A percentile compares a stretch with the other conserved stretches of the same genome.
Evolutionary conservation across 78 protist genomes (phyloP).

Genomic region (Diacronema lutheri): DNA sequence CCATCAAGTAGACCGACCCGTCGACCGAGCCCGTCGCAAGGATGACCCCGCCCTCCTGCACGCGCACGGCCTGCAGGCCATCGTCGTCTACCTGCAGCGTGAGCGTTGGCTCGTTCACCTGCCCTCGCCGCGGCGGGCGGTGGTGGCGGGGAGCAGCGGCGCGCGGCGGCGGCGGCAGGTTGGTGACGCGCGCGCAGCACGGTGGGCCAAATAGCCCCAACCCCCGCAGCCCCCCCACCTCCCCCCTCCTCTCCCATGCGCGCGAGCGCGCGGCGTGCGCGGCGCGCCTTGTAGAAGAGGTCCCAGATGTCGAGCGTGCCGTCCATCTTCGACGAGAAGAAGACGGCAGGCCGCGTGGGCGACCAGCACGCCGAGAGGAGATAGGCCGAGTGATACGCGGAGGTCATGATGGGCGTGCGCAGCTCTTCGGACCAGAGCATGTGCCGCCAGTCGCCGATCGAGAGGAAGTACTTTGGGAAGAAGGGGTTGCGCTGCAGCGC

Average conservation of each 20-base stretch:
- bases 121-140: no score
- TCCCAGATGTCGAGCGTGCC: conserved; percentile 83
- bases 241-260: no score
- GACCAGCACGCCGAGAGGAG: conserved; percentile 75
- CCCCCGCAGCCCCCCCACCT: no score
- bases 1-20: conserved; percentile 57
- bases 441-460: conserved; percentile 82
- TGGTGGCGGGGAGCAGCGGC: no score
- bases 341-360: conserved; percentile 71
- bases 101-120: conserved; percentile 58
- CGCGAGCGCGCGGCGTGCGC: no score
- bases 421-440: conserved; percentile 73
- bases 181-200: no score
- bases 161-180: no score
- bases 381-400: conserved; percentile 55
- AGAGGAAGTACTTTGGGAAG: conserved; percentile 66
- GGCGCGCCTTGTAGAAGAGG: conserved; percentile 57
- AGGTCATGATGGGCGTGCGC: conserved; percentile 57
- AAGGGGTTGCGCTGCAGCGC: conserved; percentile 68
- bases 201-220: no score
- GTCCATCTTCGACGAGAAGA: conserved; percentile 68
- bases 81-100: conserved; percentile 44
- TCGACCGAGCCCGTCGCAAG: conserved; percentile 64
- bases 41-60: conserved; percentile 46
- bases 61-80: conserved; percentile 41